These are phyloP conservation scores for Petrea volubilis DNA, from an alignment of 257 asterid genomes.

Conservation along the genomic window DNA sequence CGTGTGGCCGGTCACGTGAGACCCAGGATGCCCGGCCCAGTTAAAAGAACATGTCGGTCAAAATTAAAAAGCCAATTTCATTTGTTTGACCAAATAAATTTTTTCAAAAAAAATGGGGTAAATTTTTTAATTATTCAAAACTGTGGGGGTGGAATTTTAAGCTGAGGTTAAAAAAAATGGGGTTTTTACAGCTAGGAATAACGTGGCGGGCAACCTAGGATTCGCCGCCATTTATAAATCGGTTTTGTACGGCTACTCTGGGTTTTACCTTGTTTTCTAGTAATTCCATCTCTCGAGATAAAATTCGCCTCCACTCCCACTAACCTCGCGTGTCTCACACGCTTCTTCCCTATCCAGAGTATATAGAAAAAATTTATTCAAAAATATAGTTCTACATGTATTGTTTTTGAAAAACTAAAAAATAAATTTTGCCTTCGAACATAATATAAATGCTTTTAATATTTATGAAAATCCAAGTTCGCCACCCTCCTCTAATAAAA, in stretches of 20 bases:
- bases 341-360: background rate
- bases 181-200: slow-evolving; percentile 59
- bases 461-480: too few relatives aligned
- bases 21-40: slow-evolving; percentile 78
- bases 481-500: too few relatives aligned
- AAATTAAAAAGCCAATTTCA: slow-evolving; percentile 30
- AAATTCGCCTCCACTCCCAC: slow-evolving; percentile 17
- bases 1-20: slow-evolving; percentile 84
- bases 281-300: slow-evolving; percentile 42
- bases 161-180: background rate
- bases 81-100: slow-evolving; percentile 27
- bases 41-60: slow-evolving; percentile 50
- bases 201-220: slow-evolving; percentile 77
- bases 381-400: too few relatives aligned
- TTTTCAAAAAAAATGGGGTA: slow-evolving; percentile 17
- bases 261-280: slow-evolving; percentile 51
- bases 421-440: too few relatives aligned
- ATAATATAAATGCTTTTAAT: too few relatives aligned
- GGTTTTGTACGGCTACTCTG: slow-evolving; percentile 51
- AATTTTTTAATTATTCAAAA: background rate
- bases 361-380: too few relatives aligned
- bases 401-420: too few relatives aligned
- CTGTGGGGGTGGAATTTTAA: slow-evolving; percentile 3
- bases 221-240: slow-evolving; percentile 56
- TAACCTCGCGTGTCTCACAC: slow-evolving; percentile 11